Conservation (phyloP, 2,329 filamentous ascomycete genomes). For the Alternaria sp. region DNA sequence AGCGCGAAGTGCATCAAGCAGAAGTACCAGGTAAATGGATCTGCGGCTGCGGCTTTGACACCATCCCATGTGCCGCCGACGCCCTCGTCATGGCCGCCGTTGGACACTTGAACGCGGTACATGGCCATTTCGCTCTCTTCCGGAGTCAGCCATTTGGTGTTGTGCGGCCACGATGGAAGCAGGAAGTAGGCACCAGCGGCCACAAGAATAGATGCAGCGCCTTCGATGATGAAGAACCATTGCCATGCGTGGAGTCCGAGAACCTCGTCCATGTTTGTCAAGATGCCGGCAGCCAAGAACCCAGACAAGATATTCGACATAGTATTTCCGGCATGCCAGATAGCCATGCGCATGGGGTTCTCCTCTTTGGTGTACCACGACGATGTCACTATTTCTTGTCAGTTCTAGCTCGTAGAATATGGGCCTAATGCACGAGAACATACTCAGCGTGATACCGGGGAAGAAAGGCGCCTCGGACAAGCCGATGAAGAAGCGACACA, state of each 20-base stretch:
- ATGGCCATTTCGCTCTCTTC: conserved; percentile 34
- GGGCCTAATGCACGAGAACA: conserved; percentile 3
- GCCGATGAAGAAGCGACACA: conserved; percentile 47
- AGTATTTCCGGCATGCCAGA: conserved; percentile 56
- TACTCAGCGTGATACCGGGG: conserved; percentile 49
- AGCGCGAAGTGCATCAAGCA: conserved; percentile 49
- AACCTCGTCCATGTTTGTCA: conserved; percentile 53
- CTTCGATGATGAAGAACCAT: conserved; percentile 62
- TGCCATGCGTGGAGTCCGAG: conserved; percentile 46
- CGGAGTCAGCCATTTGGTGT: conserved; percentile 17
- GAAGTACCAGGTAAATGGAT: conserved; percentile 52
- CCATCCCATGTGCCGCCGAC: conserved; percentile 50
- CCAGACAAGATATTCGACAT: conserved; percentile 56
- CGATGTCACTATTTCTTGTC: conserved; percentile 30
- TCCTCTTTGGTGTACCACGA: conserved; percentile 58
- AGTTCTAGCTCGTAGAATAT: not conserved
- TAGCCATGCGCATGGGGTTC: conserved; percentile 53
- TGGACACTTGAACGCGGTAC: conserved; percentile 37
- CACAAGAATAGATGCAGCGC: conserved; percentile 57
- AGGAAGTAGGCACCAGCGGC: conserved; percentile 42
- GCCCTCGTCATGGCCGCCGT: conserved; percentile 47
- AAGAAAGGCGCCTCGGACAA: conserved; percentile 49
- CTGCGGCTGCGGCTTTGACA: conserved; percentile 45
- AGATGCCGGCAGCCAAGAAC: conserved; percentile 54
- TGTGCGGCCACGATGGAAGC: conserved; percentile 32